These are phyloP conservation scores for Taiozyma sp. DNA, from an alignment of 1,139 yeast genomes.

Conservation along the genomic window DNA sequence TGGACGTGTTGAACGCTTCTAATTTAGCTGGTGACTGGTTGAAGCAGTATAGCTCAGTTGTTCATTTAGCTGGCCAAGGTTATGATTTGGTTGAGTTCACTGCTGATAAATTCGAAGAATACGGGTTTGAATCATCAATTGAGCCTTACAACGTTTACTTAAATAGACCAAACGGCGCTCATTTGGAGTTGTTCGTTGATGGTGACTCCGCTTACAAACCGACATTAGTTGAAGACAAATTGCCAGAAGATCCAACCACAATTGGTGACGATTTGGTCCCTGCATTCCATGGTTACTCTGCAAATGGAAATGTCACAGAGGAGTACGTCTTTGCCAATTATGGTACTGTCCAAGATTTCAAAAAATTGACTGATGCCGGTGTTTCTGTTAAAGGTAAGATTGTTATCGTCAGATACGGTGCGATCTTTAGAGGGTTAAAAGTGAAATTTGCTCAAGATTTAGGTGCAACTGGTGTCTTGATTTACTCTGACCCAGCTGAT, in stretches of 20 bases:
- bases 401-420: slow-evolving; percentile 56
- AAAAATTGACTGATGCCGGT: slow-evolving; percentile 35
- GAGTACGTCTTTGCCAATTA: slow-evolving; percentile 54
- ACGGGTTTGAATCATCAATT: slow-evolving; percentile 47
- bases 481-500: slow-evolving; percentile 65
- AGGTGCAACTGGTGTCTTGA: slow-evolving; percentile 55
- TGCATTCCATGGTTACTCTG: slow-evolving; percentile 67
- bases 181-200: slow-evolving; percentile 37
- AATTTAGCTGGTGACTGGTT: slow-evolving; percentile 52
- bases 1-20: slow-evolving; percentile 34
- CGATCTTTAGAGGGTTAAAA: slow-evolving; percentile 58
- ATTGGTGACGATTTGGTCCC: slow-evolving; percentile 45
- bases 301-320: slow-evolving; percentile 59
- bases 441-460: slow-evolving; percentile 61
- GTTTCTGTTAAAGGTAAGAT: slow-evolving; percentile 47
- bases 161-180: slow-evolving; percentile 55
- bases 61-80: slow-evolving; percentile 73
- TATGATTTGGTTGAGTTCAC: slow-evolving; percentile 63
- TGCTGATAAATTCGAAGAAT: slow-evolving; percentile 51
- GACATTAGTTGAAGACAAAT: slow-evolving; percentile 61
- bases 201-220: slow-evolving; percentile 49
- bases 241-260: slow-evolving; percentile 68
- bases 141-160: slow-evolving; percentile 57
- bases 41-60: slow-evolving; percentile 48
- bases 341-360: slow-evolving; percentile 53